Conservation (phyloP, 2,329 filamentous ascomycete species). For the Xylaria digitata region DNA sequence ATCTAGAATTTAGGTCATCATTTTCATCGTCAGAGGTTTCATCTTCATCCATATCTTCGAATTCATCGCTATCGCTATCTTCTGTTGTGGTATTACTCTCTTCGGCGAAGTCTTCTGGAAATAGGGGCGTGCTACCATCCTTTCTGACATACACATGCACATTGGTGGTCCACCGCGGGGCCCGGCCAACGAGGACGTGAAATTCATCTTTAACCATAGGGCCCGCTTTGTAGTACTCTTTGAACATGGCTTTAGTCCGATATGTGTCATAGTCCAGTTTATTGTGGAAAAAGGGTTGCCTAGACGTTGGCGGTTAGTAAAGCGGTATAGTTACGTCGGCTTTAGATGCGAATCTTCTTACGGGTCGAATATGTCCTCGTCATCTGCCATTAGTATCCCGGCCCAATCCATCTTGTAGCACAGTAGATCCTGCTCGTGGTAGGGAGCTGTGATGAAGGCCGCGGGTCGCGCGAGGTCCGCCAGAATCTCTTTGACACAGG, state of each 20-base stretch:
- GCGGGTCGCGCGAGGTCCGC: slow-evolving; percentile 26
- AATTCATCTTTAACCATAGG: no score
- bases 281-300: background rate
- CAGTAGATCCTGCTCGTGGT: background rate
- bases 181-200: no score
- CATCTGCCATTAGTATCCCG: background rate
- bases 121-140: background rate
- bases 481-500: slow-evolving; percentile 13
- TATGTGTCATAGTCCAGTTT: slow-evolving; percentile 11
- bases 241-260: slow-evolving; percentile 17
- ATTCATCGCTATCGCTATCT: background rate
- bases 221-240: slow-evolving; percentile 2
- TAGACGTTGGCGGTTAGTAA: background rate
- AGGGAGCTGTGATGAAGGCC: slow-evolving; percentile 15
- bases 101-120: no score
- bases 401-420: background rate
- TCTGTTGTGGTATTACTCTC: background rate
- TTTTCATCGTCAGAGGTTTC: no score
- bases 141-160: background rate
- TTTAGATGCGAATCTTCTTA: background rate
- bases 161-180: background rate
- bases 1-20: no score
- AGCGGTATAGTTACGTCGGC: background rate
- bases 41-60: no score
- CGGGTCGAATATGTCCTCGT: no score